Conservation (phyloP, 176 grass and related monocot species). For the Alloteropsis semialata region DNA sequence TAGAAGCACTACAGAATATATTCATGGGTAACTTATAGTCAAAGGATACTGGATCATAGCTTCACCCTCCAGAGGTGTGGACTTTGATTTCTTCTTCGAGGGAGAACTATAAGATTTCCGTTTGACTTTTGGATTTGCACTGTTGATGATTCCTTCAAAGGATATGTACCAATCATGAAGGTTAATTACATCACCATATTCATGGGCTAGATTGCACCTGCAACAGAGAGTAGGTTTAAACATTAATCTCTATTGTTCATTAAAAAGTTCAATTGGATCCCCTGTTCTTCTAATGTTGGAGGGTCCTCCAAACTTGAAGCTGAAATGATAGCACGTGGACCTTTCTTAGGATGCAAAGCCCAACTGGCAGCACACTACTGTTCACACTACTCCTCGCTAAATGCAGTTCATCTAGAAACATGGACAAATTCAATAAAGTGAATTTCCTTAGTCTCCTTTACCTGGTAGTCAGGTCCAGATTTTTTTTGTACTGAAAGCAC, state of each 20-base stretch:
- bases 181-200: constrained; percentile 91
- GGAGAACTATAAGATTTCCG: constrained; percentile 44
- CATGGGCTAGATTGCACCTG: constrained; percentile 88
- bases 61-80: constrained; percentile 36
- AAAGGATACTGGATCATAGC: constrained; percentile 85
- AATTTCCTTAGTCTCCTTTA: background rate
- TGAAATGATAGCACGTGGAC: background rate
- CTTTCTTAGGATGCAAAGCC: background rate
- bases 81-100: constrained; percentile 66
- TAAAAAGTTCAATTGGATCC: constrained; percentile 14
- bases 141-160: constrained; percentile 59
- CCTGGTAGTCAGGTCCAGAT: background rate
- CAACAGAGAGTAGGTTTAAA: too few relatives aligned
- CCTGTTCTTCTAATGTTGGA: constrained; percentile 2
- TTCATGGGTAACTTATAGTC: background rate
- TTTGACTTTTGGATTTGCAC: constrained; percentile 37
- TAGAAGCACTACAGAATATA: background rate
- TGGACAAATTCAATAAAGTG: background rate
- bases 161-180: constrained; percentile 89
- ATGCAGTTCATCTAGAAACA: background rate
- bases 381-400: background rate
- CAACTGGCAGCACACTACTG: background rate
- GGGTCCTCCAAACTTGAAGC: background rate
- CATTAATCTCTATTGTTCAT: background rate
- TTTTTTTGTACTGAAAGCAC: background rate